A percentile compares a stretch with the other conserved stretches of the same genome.
These are phyloP conservation scores for Crucibulum laeve DNA, from an alignment of 768 basidiomycete genomes.

Conservation along the genomic window DNA sequence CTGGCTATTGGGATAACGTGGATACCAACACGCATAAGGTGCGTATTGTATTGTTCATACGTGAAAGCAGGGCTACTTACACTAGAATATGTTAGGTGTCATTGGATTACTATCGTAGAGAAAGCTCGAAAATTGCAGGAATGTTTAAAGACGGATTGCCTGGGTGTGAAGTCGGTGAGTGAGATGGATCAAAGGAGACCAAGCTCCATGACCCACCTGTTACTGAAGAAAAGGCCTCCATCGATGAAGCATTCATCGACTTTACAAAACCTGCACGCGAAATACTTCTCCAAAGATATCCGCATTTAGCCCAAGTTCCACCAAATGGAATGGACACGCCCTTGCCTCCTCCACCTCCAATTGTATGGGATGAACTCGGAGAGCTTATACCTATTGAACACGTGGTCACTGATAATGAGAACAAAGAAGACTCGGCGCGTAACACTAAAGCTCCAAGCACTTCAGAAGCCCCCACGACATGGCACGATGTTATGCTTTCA, in stretches of 20 bases:
- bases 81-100: slow-evolving; percentile 57
- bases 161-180: slow-evolving; percentile 74
- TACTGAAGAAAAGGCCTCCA: slow-evolving; percentile 85
- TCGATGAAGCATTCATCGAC: slow-evolving; percentile 96
- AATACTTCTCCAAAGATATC: slow-evolving; percentile 67
- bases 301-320: slow-evolving; percentile 71
- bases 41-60: slow-evolving; percentile 1
- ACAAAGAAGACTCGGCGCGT: not conserved
- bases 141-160: slow-evolving; percentile 80
- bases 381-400: slow-evolving; percentile 56
- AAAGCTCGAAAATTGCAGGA: slow-evolving; percentile 81
- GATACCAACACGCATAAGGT: slow-evolving; percentile 93
- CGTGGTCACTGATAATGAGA: not conserved
- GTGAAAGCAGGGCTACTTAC: not conserved
- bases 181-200: not conserved
- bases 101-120: slow-evolving; percentile 87
- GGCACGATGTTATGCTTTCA: slow-evolving; percentile 91
- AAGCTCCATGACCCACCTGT: not conserved
- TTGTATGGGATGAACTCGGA: slow-evolving; percentile 60
- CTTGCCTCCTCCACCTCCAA: slow-evolving; percentile 66
- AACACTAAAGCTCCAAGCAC: not conserved
- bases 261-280: slow-evolving; percentile 80
- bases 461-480: slow-evolving; percentile 45
- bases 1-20: slow-evolving; percentile 89
- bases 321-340: slow-evolving; percentile 71